phyloP scores from a whole-genome alignment of 2,329 filamentous ascomycete species.

The Diaporthe vexans region DNA sequence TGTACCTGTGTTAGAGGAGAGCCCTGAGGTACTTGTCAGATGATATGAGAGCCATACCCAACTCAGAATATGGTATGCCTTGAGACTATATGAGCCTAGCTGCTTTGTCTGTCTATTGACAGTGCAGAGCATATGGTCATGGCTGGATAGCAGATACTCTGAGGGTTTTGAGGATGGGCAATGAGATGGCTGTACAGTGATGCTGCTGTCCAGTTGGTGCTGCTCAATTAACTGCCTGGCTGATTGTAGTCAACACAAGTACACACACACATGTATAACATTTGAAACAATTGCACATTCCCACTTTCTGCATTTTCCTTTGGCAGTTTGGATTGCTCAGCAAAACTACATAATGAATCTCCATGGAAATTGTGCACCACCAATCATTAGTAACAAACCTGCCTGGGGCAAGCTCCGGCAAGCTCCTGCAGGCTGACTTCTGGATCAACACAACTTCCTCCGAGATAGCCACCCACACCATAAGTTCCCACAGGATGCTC shows the following conservation, averaged over 20 bases:
- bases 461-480: too few relatives aligned
- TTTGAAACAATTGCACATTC: too few relatives aligned
- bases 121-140: background rate
- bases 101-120: background rate
- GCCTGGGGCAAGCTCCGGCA: too few relatives aligned
- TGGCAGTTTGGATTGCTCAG: too few relatives aligned
- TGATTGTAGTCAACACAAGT: background rate
- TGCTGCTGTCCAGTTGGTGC: background rate
- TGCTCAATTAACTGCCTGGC: background rate
- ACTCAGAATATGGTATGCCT: background rate
- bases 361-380: too few relatives aligned
- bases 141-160: background rate
- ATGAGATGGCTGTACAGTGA: background rate
- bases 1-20: background rate
- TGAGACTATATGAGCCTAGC: background rate
- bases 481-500: too few relatives aligned
- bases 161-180: background rate
- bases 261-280: background rate
- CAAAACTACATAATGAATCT: too few relatives aligned
- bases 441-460: too few relatives aligned
- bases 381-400: too few relatives aligned
- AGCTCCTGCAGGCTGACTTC: too few relatives aligned
- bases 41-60: background rate
- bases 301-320: too few relatives aligned
- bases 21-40: too few relatives aligned